A percentile compares a stretch with the other conserved stretches of the same genome.
Evolutionary conservation across 441 rosid species (phyloP).

Genomic region (Metrosideros polymorpha): DNA sequence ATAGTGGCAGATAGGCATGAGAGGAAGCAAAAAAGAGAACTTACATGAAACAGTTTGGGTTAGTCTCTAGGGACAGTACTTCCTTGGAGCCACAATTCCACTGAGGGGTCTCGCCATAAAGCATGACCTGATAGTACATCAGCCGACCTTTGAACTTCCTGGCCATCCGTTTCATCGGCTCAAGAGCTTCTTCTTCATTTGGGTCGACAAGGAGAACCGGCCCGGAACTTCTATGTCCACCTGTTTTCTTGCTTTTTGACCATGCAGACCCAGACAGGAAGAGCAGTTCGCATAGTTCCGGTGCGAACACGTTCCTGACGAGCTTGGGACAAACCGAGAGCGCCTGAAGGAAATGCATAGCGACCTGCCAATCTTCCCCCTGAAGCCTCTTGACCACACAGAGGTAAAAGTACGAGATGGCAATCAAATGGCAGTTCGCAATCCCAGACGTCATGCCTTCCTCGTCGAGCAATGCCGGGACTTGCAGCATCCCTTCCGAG

Average conservation of each 20-base stretch:
- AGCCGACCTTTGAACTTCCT: conserved; percentile 58
- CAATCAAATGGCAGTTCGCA: conserved; percentile 45
- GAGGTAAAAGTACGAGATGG: conserved; percentile 69
- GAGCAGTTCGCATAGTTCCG: conserved; percentile 35
- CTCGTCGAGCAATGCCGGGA: conserved; percentile 83
- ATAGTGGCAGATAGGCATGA: too few relatives aligned
- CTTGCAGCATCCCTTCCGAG: conserved; percentile 79
- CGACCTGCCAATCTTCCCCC: conserved; percentile 67
- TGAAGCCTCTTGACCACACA: conserved; percentile 54
- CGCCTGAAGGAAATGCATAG: conserved; percentile 75
- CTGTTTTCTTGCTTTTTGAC: neutral
- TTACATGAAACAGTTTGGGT: conserved; percentile 20
- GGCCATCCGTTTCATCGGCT: conserved; percentile 38
- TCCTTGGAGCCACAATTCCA: conserved; percentile 14
- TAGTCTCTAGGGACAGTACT: neutral
- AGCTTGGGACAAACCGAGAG: conserved; percentile 50
- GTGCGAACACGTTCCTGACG: conserved; percentile 36
- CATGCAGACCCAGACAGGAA: conserved; percentile 20
- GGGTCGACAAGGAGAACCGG: neutral
- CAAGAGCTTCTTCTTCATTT: conserved; percentile 5
- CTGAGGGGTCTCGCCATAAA: conserved; percentile 33
- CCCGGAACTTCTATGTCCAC: neutral
- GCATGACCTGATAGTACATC: conserved; percentile 69
- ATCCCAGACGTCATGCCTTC: conserved; percentile 59
- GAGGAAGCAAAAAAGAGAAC: neutral